These are phyloP conservation scores for Ophiostoma angusticollis DNA, from an alignment of 2,329 filamentous ascomycete genomes.

Conservation along the genomic window DNA sequence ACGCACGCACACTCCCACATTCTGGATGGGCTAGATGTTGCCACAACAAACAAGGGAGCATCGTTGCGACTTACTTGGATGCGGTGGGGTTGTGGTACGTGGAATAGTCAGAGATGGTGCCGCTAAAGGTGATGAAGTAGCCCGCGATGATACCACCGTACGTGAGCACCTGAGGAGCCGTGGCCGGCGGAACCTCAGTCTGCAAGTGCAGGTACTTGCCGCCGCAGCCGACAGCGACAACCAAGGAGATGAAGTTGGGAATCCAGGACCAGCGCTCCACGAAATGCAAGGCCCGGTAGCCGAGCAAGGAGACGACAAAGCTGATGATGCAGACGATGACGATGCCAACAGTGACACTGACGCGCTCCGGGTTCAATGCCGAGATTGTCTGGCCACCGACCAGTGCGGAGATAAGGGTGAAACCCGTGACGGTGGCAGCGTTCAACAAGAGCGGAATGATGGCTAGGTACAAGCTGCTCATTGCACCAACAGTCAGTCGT, in stretches of 20 bases:
- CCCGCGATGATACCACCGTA: constrained; percentile 36
- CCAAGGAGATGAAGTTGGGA: constrained; percentile 37
- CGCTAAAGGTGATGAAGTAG: constrained; percentile 43
- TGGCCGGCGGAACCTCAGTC: constrained; percentile 25
- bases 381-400: constrained; percentile 42
- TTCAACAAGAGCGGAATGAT: constrained; percentile 40
- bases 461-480: constrained; percentile 35
- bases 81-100: constrained; percentile 38
- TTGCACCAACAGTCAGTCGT: too few species aligned
- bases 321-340: constrained; percentile 40
- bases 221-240: constrained; percentile 40
- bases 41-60: neutral
- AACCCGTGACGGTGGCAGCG: constrained; percentile 43
- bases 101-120: constrained; percentile 43
- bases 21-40: neutral
- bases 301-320: constrained; percentile 41
- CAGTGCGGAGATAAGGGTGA: constrained; percentile 42
- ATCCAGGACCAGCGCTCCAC: constrained; percentile 47
- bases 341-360: constrained; percentile 43
- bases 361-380: constrained; percentile 29
- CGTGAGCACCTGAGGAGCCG: constrained; percentile 26
- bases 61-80: constrained; percentile 22
- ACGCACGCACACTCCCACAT: neutral
- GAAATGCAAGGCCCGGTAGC: constrained; percentile 39
- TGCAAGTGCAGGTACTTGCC: constrained; percentile 36